A percentile compares a stretch with the other conserved stretches of the same genome.
Evolutionary conservation across 1,284 basidiomycete species (phyloP).

Genomic region (Rhizoctonia solani): DNA sequence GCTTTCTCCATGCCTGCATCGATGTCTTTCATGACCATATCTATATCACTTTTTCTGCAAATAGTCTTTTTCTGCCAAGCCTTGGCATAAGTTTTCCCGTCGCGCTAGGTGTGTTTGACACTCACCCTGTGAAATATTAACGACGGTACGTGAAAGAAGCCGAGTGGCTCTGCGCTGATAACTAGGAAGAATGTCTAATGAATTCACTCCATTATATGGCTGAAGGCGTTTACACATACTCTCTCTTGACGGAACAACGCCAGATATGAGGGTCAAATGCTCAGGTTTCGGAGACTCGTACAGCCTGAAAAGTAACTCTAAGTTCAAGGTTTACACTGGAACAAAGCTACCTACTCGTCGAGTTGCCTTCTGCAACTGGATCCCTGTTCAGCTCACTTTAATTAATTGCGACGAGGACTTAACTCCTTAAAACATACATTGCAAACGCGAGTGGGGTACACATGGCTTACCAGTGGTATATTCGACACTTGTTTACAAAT

Average conservation of each 20-base stretch:
- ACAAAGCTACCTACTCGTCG: background rate
- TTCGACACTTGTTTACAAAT: slow-evolving; percentile 1
- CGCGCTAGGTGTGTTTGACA: too few species aligned
- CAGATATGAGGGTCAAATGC: background rate
- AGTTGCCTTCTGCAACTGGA: background rate
- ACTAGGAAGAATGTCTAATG: background rate
- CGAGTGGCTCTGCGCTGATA: background rate
- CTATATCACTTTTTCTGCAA: background rate
- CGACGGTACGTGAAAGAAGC: background rate
- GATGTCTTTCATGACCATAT: slow-evolving; percentile 1
- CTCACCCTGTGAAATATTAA: background rate
- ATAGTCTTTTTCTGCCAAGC: background rate
- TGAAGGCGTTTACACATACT: background rate
- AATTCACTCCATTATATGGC: background rate
- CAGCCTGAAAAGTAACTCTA: background rate
- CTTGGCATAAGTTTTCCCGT: background rate
- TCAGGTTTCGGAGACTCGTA: background rate
- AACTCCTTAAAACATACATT: background rate
- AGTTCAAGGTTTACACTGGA: background rate
- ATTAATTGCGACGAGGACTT: background rate
- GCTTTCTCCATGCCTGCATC: slow-evolving; percentile 2
- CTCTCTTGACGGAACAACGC: background rate
- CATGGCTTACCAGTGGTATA: background rate
- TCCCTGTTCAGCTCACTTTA: background rate
- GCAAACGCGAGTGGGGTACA: slow-evolving; percentile 6